phyloP scores from a whole-genome alignment of 1,284 basidiomycete species.

The Paramarasmius palmivorus region DNA sequence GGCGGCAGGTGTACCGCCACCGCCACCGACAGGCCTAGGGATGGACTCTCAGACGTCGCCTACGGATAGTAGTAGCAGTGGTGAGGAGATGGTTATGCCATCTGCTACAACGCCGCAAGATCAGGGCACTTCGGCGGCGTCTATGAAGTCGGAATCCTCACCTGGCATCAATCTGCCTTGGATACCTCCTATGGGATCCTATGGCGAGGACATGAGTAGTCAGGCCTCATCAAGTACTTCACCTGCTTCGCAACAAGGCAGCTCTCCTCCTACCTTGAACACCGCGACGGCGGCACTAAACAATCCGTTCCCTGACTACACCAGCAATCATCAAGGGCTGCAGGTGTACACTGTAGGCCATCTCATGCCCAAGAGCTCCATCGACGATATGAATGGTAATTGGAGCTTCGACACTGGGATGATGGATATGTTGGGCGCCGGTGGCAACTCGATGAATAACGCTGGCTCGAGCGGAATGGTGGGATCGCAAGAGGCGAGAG shows the following conservation, averaged over 20 bases:
- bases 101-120: constrained; percentile 4
- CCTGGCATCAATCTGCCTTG: constrained; percentile 5
- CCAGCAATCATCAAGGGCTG: constrained; percentile 56
- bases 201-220: no score
- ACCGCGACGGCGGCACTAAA: background rate
- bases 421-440: constrained; percentile 13
- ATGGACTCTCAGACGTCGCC: constrained; percentile 15
- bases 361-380: constrained; percentile 58
- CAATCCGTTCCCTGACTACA: constrained; percentile 11
- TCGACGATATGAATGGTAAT: constrained; percentile 56
- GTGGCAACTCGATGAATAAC: constrained; percentile 12
- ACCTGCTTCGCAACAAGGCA: background rate
- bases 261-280: background rate
- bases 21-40: background rate
- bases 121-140: constrained; percentile 3
- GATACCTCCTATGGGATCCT: background rate
- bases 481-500: constrained; percentile 20
- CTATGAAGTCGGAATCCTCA: constrained; percentile 18
- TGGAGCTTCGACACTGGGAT: constrained; percentile 50
- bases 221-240: no score
- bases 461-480: constrained; percentile 20
- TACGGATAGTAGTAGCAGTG: constrained; percentile 10
- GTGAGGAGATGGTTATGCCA: constrained; percentile 20
- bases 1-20: background rate
- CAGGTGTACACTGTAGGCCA: constrained; percentile 85